Evolutionary conservation across 164 flowering plant species (phyloP).

Genomic region (grape (Vitis vinifera)): DNA sequence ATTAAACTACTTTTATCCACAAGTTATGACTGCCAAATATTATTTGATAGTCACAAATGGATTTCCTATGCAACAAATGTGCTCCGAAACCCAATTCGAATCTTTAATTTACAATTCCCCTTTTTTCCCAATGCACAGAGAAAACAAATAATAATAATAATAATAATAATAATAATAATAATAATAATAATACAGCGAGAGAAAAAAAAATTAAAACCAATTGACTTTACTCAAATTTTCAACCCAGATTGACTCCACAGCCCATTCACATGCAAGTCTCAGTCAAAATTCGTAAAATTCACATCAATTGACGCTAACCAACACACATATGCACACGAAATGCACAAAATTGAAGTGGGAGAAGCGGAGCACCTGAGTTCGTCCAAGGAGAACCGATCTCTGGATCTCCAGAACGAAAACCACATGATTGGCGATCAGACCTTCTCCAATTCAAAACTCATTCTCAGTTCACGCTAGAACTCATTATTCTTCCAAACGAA

Average conservation of each 20-base stretch:
- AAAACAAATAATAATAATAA: too few species aligned
- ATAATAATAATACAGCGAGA: too few species aligned
- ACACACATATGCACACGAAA: neutral
- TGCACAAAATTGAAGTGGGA: neutral
- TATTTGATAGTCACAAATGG: too few species aligned
- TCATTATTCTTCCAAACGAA: neutral
- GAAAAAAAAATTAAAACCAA: too few species aligned
- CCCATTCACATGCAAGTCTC: too few species aligned
- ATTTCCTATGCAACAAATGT: too few species aligned
- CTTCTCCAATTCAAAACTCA: constrained; percentile 5
- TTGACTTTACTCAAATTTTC: neutral
- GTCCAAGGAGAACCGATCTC: constrained; percentile 81
- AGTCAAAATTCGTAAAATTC: neutral
- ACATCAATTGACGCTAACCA: neutral
- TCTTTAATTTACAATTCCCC: too few species aligned
- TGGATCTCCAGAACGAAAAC: constrained; percentile 87
- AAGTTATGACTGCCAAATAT: too few species aligned
- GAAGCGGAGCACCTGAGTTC: constrained; percentile 64
- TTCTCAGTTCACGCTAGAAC: neutral
- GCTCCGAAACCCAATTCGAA: too few species aligned
- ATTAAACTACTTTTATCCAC: too few species aligned
- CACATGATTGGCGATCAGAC: constrained; percentile 60
- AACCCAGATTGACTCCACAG: neutral
- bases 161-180: too few species aligned
- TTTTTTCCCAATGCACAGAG: too few species aligned